Evolutionary conservation across 2,329 filamentous ascomycete species (phyloP).

Genomic region (Zymoseptoria tritici): DNA sequence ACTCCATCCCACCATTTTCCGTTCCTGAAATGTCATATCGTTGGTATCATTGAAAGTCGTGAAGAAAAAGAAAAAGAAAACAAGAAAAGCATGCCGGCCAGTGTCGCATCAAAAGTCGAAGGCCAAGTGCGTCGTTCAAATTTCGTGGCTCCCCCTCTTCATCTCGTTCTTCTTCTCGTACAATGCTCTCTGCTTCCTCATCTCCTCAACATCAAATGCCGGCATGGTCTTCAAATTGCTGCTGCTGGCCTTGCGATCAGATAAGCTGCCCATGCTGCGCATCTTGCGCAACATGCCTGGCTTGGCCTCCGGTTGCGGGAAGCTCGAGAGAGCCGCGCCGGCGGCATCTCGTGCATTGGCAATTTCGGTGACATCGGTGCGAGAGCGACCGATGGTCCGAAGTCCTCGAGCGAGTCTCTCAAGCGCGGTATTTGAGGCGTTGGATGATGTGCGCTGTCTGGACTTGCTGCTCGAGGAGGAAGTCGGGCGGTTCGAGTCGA

Average conservation of each 20-base stretch:
- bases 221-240: constrained; percentile 12
- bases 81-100: not conserved
- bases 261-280: constrained; percentile 29
- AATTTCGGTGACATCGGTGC: constrained; percentile 45
- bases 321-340: constrained; percentile 2
- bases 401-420: constrained; percentile 55
- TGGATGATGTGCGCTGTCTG: constrained; percentile 29
- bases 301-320: constrained; percentile 12
- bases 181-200: constrained; percentile 13
- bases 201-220: constrained; percentile 16
- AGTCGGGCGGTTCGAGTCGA: constrained; percentile 16
- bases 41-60: not conserved
- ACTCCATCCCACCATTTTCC: not conserved
- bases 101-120: not conserved
- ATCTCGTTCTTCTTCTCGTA: constrained; percentile 9
- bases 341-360: constrained; percentile 19
- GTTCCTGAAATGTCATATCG: not conserved
- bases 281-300: constrained; percentile 30
- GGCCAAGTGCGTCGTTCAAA: not conserved
- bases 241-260: constrained; percentile 19
- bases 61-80: not conserved
- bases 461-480: constrained; percentile 15
- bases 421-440: constrained; percentile 42
- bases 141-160: constrained; percentile 16
- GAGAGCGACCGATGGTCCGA: constrained; percentile 50